Conservation (phyloP, 2,329 filamentous ascomycete genomes). For the Neonectria faginata region DNA sequence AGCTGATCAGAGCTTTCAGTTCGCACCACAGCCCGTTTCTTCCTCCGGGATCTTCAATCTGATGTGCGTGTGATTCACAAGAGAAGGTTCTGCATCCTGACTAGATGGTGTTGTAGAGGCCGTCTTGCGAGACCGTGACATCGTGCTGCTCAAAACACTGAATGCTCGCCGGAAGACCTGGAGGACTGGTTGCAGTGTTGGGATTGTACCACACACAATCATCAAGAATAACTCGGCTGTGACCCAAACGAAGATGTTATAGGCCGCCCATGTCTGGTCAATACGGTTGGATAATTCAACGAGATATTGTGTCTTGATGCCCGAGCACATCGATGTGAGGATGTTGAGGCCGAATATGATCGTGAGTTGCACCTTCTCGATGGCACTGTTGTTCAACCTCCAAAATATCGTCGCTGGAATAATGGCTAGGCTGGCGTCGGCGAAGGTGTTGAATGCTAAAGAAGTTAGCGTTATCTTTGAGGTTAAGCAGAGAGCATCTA, state of each 20-base stretch:
- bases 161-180: background rate
- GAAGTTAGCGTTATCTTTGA: background rate
- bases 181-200: conserved; percentile 34
- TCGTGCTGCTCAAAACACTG: background rate
- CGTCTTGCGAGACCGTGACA: background rate
- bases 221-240: conserved; percentile 42
- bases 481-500: background rate
- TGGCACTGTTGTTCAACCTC: conserved; percentile 82
- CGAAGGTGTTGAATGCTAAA: conserved; percentile 39
- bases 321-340: conserved; percentile 41
- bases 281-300: conserved; percentile 36
- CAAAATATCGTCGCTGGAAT: conserved; percentile 58
- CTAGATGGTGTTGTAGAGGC: background rate
- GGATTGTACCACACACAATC: conserved; percentile 39
- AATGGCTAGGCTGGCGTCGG: conserved; percentile 39
- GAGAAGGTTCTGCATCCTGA: background rate
- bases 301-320: conserved; percentile 42
- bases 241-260: conserved; percentile 40
- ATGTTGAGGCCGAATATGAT: conserved; percentile 41
- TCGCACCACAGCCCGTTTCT: background rate
- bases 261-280: conserved; percentile 40
- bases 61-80: background rate
- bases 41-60: background rate
- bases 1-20: background rate
- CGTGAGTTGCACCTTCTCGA: conserved; percentile 78